These are phyloP conservation scores for Boechera divaricarpa DNA, from an alignment of 345 rosid species.

Conservation along the genomic window DNA sequence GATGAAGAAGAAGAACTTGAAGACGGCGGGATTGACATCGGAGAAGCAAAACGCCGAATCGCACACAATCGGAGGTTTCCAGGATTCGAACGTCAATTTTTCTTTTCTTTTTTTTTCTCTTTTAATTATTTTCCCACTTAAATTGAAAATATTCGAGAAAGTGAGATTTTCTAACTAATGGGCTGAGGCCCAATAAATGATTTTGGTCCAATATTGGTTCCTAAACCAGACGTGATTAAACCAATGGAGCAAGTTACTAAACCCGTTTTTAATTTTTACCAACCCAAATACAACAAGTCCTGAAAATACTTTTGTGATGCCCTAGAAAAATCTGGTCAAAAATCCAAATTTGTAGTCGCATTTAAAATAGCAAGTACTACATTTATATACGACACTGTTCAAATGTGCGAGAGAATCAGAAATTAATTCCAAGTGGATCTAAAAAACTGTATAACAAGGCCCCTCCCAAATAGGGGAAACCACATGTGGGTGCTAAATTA, in stretches of 20 bases:
- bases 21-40: conserved; percentile 57
- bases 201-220: background rate
- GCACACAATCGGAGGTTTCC: background rate
- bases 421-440: conserved; percentile 22
- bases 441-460: conserved; percentile 15
- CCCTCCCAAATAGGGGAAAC: conserved; percentile 29
- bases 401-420: conserved; percentile 17
- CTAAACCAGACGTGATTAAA: background rate
- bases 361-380: background rate
- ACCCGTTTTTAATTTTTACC: background rate
- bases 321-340: background rate
- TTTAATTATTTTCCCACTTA: background rate
- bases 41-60: conserved; percentile 32
- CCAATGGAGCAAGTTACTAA: background rate
- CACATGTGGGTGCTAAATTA: conserved; percentile 16
- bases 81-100: conserved; percentile 10
- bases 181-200: conserved; percentile 30
- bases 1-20: conserved; percentile 47
- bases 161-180: background rate
- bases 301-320: background rate
- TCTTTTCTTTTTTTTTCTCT: background rate
- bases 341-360: background rate
- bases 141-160: background rate
- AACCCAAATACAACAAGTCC: background rate
- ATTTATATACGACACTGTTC: background rate